Evolutionary conservation across 2,329 filamentous ascomycete species (phyloP).

Genomic region (Thyridium curvatum): DNA sequence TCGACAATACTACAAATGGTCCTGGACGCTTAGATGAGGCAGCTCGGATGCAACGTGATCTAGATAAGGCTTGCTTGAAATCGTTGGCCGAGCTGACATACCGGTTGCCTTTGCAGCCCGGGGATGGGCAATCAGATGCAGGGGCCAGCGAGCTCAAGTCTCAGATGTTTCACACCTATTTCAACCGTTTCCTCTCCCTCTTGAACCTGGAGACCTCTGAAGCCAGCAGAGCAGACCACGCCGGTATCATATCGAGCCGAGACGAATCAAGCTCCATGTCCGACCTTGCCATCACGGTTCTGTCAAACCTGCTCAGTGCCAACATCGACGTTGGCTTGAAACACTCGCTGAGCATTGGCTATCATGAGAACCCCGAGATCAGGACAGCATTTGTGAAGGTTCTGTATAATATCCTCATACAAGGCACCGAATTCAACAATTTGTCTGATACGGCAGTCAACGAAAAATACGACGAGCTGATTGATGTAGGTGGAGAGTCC

Average conservation of each 20-base stretch:
- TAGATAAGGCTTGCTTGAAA: conserved; percentile 59
- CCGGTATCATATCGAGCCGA: conserved; percentile 27
- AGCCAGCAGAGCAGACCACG: conserved; percentile 30
- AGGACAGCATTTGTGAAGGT: conserved; percentile 65
- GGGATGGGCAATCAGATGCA: conserved; percentile 59
- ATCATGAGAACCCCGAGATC: conserved; percentile 64
- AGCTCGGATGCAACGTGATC: conserved; percentile 53
- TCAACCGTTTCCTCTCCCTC: conserved; percentile 62
- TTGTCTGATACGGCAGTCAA: conserved; percentile 61
- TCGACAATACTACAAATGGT: conserved; percentile 31
- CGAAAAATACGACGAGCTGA: conserved; percentile 61
- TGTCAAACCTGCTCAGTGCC: conserved; percentile 63
- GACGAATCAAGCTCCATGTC: conserved; percentile 51
- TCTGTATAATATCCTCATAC: conserved; percentile 64
- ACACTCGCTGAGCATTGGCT: conserved; percentile 63
- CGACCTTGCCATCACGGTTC: conserved; percentile 59
- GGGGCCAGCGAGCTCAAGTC: conserved; percentile 63
- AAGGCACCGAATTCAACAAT: conserved; percentile 65
- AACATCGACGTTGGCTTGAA: conserved; percentile 68
- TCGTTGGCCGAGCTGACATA: conserved; percentile 62
- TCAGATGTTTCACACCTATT: conserved; percentile 66
- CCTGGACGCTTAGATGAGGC: conserved; percentile 42
- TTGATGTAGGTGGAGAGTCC: conserved; percentile 39
- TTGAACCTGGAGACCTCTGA: conserved; percentile 51
- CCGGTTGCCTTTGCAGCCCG: conserved; percentile 59